These are phyloP conservation scores for Ophiostoma sp. DNA, from an alignment of 2,329 filamentous ascomycete species.

Conservation along the genomic window DNA sequence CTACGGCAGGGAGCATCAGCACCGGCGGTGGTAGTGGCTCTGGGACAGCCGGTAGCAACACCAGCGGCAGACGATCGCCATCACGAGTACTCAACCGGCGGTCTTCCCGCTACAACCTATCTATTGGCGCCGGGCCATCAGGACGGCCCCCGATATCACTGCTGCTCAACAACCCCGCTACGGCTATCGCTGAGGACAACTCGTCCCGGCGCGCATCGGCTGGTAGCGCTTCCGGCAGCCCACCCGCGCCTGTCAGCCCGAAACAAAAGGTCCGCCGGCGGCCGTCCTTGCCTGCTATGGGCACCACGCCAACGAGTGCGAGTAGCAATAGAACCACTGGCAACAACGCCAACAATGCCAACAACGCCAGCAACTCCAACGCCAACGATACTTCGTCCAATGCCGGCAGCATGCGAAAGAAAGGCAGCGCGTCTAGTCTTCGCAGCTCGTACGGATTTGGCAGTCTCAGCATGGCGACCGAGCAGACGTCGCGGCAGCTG, in stretches of 20 bases:
- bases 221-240: constrained; percentile 43
- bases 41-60: constrained; percentile 8
- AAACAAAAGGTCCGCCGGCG: constrained; percentile 42
- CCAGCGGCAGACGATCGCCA: constrained; percentile 47
- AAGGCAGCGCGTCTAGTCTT: constrained; percentile 30
- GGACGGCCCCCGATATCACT: constrained; percentile 38
- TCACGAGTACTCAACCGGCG: constrained; percentile 50
- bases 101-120: constrained; percentile 48
- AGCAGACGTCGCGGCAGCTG: constrained; percentile 58
- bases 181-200: constrained; percentile 41
- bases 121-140: constrained; percentile 27
- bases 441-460: constrained; percentile 40
- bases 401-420: constrained; percentile 40
- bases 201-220: constrained; percentile 46
- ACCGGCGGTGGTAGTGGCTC: constrained; percentile 1
- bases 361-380: neutral
- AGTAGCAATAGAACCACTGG: constrained; percentile 17
- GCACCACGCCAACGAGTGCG: constrained; percentile 30
- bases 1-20: constrained; percentile 31
- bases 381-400: neutral
- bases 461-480: constrained; percentile 56
- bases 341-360: no score
- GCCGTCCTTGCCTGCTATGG: constrained; percentile 51
- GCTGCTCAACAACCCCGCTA: constrained; percentile 40
- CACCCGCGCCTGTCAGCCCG: constrained; percentile 43